Percentiles rank a stretch among this genome's conserved stretches.
Evolutionary conservation across 2,329 filamentous ascomycete genomes (phyloP).

Genomic region (Acrocalymma vagum): DNA sequence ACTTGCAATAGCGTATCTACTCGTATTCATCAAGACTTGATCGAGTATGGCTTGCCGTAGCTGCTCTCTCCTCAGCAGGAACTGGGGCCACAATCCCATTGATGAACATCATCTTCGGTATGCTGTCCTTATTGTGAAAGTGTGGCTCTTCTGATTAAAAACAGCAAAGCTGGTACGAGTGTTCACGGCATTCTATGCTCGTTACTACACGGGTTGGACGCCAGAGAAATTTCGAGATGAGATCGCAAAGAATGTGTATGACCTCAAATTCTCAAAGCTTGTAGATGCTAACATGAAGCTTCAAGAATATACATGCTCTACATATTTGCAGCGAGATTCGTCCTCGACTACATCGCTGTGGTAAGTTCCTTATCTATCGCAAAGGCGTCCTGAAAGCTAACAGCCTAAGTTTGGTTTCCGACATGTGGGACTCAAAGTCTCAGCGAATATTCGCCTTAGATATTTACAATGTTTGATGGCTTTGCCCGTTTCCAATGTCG

Average conservation of each 20-base stretch:
- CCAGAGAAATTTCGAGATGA: slow-evolving; percentile 55
- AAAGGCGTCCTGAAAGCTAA: slow-evolving; percentile 6
- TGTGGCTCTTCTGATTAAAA: not conserved
- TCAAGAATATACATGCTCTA: slow-evolving; percentile 61
- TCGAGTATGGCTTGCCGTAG: slow-evolving; percentile 19
- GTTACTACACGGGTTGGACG: slow-evolving; percentile 56
- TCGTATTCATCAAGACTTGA: slow-evolving; percentile 25
- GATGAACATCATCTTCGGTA: slow-evolving; percentile 67
- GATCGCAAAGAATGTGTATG: slow-evolving; percentile 54
- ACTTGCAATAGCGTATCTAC: slow-evolving; percentile 25
- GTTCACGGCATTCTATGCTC: slow-evolving; percentile 51
- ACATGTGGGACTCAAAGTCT: slow-evolving; percentile 32
- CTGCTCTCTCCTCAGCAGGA: slow-evolving; percentile 25
- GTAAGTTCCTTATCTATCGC: slow-evolving; percentile 39
- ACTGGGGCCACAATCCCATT: slow-evolving; percentile 52
- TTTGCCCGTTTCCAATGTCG: slow-evolving; percentile 32
- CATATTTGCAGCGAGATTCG: slow-evolving; percentile 64
- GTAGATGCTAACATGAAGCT: not conserved
- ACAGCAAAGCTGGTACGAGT: slow-evolving; percentile 51
- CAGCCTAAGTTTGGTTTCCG: slow-evolving; percentile 31
- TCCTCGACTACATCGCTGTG: slow-evolving; percentile 64
- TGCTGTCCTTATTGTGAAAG: slow-evolving; percentile 16
- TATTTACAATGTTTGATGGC: slow-evolving; percentile 34
- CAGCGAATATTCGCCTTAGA: slow-evolving; percentile 30
- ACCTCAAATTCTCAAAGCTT: slow-evolving; percentile 16